These are phyloP conservation scores for Aspergillus egyptiacus DNA, from an alignment of 495 filamentous ascomycete genomes.

Conservation along the genomic window DNA sequence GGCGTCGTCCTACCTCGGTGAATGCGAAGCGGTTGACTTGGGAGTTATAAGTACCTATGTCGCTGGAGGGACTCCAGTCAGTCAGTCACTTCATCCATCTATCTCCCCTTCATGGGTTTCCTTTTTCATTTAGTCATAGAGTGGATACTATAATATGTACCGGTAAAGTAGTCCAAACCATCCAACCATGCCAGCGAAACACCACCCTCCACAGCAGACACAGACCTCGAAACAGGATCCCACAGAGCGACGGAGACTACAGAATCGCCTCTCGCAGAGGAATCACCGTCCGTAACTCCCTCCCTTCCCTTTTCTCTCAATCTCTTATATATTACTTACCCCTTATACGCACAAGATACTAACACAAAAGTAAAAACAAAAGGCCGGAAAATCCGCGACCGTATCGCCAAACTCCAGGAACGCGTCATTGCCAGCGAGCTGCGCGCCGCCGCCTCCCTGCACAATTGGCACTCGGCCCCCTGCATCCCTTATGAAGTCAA, in stretches of 20 bases:
- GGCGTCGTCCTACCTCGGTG: background rate
- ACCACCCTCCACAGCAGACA: background rate
- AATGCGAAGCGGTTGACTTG: no score
- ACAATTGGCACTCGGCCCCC: slow-evolving; percentile 23
- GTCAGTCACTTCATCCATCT: no score
- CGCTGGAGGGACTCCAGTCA: no score
- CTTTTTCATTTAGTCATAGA: no score
- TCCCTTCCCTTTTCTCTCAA: background rate
- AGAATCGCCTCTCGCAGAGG: slow-evolving; percentile 34
- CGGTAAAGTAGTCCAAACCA: no score
- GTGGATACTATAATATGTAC: no score
- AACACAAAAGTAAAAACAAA: no score
- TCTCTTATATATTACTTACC: no score
- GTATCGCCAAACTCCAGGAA: slow-evolving; percentile 40
- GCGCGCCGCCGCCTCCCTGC: slow-evolving; percentile 27
- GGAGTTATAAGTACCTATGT: slow-evolving; percentile 1
- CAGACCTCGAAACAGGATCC: slow-evolving; percentile 10
- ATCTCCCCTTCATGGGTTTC: no score
- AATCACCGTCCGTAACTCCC: slow-evolving; percentile 35
- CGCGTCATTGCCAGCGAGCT: slow-evolving; percentile 40
- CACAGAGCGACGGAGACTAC: slow-evolving; percentile 22
- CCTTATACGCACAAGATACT: no score
- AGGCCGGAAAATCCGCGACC: slow-evolving; percentile 39
- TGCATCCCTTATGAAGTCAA: slow-evolving; percentile 12
- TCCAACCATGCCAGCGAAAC: slow-evolving; percentile 1